phyloP scores from a whole-genome alignment of 164 flowering plant species.

The Akebia trifoliata region DNA sequence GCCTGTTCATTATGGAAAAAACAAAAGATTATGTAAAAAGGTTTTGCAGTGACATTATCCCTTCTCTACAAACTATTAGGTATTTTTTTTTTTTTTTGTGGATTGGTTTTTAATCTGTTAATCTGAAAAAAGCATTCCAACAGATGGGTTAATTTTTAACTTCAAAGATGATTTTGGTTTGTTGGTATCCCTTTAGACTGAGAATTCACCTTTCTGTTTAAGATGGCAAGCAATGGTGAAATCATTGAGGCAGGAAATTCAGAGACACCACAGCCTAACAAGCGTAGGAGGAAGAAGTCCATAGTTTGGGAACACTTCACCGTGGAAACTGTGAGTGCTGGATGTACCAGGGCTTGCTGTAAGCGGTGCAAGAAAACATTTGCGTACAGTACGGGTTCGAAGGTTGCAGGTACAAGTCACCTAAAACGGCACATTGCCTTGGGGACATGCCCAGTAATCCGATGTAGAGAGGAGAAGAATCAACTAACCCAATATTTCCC shows the following conservation, averaged over 20 bases:
- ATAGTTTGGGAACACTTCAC: slow-evolving; percentile 91
- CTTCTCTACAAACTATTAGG: no score
- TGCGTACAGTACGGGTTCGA: slow-evolving; percentile 72
- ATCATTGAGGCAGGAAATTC: slow-evolving; percentile 30
- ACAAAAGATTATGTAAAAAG: no score
- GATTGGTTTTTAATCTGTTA: no score
- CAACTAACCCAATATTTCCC: slow-evolving; percentile 23
- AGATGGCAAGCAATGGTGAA: slow-evolving; percentile 25
- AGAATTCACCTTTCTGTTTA: not conserved
- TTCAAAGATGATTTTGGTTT: no score
- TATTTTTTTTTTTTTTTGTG: no score
- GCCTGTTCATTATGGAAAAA: no score
- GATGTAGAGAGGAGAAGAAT: slow-evolving; percentile 29
- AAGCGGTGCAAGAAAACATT: slow-evolving; percentile 74
- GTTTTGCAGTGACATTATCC: no score
- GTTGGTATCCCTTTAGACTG: not conserved
- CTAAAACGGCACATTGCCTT: slow-evolving; percentile 71
- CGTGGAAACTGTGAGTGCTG: slow-evolving; percentile 37
- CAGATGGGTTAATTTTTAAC: no score
- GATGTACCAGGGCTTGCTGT: slow-evolving; percentile 62
- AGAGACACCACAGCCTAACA: slow-evolving; percentile 41
- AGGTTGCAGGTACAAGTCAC: slow-evolving; percentile 84
- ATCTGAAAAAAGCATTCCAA: no score
- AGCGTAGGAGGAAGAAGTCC: slow-evolving; percentile 73
- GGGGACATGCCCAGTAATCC: slow-evolving; percentile 57